These are phyloP conservation scores for Nakazawaea populi DNA, from an alignment of 805 yeast species.

Conservation along the genomic window DNA sequence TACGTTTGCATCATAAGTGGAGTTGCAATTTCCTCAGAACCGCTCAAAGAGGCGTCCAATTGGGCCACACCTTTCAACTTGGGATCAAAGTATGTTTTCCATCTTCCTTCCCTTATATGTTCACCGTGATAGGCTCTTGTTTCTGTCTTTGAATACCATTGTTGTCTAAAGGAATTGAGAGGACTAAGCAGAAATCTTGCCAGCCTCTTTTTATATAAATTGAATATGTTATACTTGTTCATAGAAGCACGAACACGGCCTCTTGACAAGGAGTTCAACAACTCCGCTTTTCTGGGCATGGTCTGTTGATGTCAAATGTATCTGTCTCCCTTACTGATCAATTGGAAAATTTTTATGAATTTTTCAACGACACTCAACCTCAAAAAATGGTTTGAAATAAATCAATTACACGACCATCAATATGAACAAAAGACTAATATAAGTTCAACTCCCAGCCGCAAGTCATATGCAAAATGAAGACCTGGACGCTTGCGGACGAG, in stretches of 20 bases:
- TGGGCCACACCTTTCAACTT: slow-evolving; percentile 83
- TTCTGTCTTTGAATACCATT: slow-evolving; percentile 87
- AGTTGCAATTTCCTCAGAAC: slow-evolving; percentile 47
- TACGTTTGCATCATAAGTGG: slow-evolving; percentile 87
- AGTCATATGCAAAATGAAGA: slow-evolving; percentile 11
- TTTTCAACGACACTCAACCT: neutral
- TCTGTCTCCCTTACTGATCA: neutral
- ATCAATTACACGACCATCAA: slow-evolving; percentile 4
- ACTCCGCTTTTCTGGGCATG: slow-evolving; percentile 57
- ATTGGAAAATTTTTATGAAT: neutral
- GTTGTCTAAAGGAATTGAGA: slow-evolving; percentile 76
- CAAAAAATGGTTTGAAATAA: neutral
- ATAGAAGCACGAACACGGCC: slow-evolving; percentile 81
- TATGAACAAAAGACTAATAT: neutral
- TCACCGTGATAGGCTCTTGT: slow-evolving; percentile 97
- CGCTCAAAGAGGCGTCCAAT: slow-evolving; percentile 72
- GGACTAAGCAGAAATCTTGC: slow-evolving; percentile 43
- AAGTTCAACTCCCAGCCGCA: slow-evolving; percentile 1
- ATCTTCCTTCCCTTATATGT: slow-evolving; percentile 76
- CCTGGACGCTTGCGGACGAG: slow-evolving; percentile 61
- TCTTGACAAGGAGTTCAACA: slow-evolving; percentile 52
- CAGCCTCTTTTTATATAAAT: slow-evolving; percentile 68
- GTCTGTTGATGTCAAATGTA: neutral
- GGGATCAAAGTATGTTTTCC: slow-evolving; percentile 65
- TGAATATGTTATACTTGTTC: slow-evolving; percentile 89